phyloP scores from a whole-genome alignment of 2,329 filamentous ascomycete species.

The Colletotrichum phormii region DNA sequence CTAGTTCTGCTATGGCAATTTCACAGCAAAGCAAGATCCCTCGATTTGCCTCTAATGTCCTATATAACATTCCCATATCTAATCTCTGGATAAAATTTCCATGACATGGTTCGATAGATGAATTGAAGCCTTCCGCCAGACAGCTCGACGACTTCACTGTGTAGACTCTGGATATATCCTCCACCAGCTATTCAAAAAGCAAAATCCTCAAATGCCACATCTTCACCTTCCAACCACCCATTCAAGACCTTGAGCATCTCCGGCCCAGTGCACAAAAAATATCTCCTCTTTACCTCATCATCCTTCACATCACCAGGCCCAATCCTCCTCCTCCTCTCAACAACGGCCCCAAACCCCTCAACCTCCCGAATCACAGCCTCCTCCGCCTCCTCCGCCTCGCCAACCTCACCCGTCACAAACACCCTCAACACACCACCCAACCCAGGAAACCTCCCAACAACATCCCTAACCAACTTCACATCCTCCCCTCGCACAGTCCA shows the following conservation, averaged over 20 bases:
- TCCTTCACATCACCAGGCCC: constrained; percentile 52
- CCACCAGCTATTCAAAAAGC: constrained; percentile 57
- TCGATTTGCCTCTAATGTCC: too few species aligned
- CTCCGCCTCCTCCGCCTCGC: constrained; percentile 46
- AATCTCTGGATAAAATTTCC: too few species aligned
- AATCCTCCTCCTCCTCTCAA: constrained; percentile 55
- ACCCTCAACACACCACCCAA: constrained; percentile 66
- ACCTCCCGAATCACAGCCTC: constrained; percentile 49
- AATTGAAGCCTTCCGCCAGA: too few species aligned
- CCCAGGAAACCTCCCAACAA: constrained; percentile 62
- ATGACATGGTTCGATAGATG: too few species aligned
- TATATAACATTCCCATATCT: too few species aligned
- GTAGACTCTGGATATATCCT: too few species aligned
- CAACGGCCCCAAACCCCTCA: constrained; percentile 47
- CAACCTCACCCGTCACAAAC: constrained; percentile 70
- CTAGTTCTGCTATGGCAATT: too few species aligned
- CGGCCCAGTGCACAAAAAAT: constrained; percentile 62
- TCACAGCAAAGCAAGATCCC: too few species aligned
- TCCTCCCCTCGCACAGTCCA: constrained; percentile 77
- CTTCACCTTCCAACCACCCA: constrained; percentile 66
- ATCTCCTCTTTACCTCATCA: constrained; percentile 57
- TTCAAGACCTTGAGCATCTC: constrained; percentile 54
- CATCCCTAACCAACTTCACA: constrained; percentile 70
- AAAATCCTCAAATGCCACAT: constrained; percentile 70
- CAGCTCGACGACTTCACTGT: too few species aligned